Evolutionary conservation across 2,329 filamentous ascomycete genomes (phyloP), one percentile per base, ranked within the genome.

Genomic region (Claviceps purpurea): DNA sequence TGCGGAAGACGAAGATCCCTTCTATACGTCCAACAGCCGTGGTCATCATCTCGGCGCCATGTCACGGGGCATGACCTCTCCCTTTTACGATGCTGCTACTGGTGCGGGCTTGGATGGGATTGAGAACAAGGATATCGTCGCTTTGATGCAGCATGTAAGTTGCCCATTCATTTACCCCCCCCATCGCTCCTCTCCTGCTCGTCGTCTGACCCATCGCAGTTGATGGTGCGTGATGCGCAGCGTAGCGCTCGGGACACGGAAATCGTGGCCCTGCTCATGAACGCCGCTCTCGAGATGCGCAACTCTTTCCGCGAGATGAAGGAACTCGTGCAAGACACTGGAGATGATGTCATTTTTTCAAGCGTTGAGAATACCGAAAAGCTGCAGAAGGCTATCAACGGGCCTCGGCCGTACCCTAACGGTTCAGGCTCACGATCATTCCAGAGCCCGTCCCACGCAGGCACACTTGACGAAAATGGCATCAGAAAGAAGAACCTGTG

Each of bases 301-400:
- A 94, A 87, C 59, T 94, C 89, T 0, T 95, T 97, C 64, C 88
- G 95, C 58, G 90, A 95, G 61, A 87, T 98, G 77, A 96, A 93
- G 73, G 86, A 84, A 57, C 85, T 95, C 62, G 85, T 98, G 55
- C 85, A 86, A 49, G 86, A 94, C 58, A 91, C 94, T 55, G 65
- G 68, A 5, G 91, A 96, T 62, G 87, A 88, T 54, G 79, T 89
- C 62, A 86, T 97, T 62, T 88, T 96, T 68, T 84, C 86, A 41
- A 84, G 87, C 56, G 86, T 87, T n/a, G 86, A 87, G 61, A 88
- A 91, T 63, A 91, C 91, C 11, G 89, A 95, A 57, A 83, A 86
- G 64, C 88, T 89, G 0, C 80, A 94, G 60, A 88, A 85, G 59
- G 80, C 87, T 44, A 79, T 97, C 55, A 84, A 87, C 50, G 91